phyloP scores from a whole-genome alignment of 352 stramenopile species.

The Hyaloperonospora arabidopsidis region DNA sequence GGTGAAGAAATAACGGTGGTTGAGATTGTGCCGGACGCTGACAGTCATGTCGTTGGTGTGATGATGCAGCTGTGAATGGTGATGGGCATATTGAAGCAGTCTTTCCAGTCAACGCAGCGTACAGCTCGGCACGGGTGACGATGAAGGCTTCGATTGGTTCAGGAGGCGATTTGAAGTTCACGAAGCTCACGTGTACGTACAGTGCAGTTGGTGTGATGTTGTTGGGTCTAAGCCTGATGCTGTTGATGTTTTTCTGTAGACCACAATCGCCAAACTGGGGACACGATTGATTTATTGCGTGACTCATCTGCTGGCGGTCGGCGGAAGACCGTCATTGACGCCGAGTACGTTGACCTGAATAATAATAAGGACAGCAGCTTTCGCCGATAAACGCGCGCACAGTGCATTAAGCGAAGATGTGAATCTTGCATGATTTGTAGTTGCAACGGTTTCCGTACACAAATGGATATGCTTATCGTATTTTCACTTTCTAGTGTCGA shows the following conservation, averaged over 20 bases:
- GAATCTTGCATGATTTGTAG: conserved; percentile 1
- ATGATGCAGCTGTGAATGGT: conserved; percentile 51
- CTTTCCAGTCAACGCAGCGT: conserved; percentile 43
- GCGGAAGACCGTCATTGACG: conserved; percentile 59
- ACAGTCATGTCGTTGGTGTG: conserved; percentile 1
- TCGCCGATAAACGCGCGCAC: conserved; percentile 17
- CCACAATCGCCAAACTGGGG: conserved; percentile 42
- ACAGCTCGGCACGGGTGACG: conserved; percentile 37
- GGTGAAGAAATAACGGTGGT: conserved; percentile 9
- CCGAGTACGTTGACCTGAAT: conserved; percentile 63
- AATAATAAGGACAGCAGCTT: conserved; percentile 20
- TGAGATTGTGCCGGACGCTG: background rate
- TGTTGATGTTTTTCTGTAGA: conserved; percentile 23
- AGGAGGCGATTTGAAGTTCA: conserved; percentile 34
- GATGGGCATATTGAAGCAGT: conserved; percentile 53
- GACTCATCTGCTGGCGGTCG: conserved; percentile 26
- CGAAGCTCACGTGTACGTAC: conserved; percentile 59
- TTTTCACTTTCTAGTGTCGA: conserved; percentile 13
- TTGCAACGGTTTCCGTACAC: background rate
- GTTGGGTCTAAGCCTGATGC: background rate
- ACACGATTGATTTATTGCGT: conserved; percentile 61
- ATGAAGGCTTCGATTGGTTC: conserved; percentile 46
- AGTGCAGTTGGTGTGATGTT: background rate
- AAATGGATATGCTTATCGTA: conserved; percentile 1
- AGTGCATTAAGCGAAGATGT: conserved; percentile 1